Evolutionary conservation across 106 monocot species (phyloP).

Genomic region (Apostasia ramifera): DNA sequence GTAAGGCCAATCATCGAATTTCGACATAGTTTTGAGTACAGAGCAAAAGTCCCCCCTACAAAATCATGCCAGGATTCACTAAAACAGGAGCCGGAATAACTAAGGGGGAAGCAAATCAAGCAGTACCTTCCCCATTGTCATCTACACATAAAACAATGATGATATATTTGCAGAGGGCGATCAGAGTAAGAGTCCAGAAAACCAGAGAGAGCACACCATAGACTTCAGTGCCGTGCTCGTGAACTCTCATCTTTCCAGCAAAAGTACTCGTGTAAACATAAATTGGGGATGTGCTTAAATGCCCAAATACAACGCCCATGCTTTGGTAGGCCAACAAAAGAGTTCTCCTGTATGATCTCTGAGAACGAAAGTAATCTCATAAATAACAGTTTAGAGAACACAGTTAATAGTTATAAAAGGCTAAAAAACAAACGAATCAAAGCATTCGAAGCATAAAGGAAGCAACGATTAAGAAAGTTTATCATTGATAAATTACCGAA

Average conservation of each 20-base stretch:
- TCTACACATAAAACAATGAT: slow-evolving; percentile 59
- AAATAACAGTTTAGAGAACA: background rate
- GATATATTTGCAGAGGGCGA: slow-evolving; percentile 54
- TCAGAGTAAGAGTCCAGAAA: slow-evolving; percentile 68
- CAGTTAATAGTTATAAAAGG: background rate
- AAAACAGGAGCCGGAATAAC: background rate
- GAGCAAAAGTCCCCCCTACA: slow-evolving; percentile 80
- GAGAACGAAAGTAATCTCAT: slow-evolving; percentile 1
- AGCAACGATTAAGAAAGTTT: too few species aligned
- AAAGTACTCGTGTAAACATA: slow-evolving; percentile 66
- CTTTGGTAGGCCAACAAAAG: slow-evolving; percentile 71
- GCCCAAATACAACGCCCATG: slow-evolving; percentile 70
- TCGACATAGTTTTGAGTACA: slow-evolving; percentile 74
- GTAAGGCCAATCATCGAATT: slow-evolving; percentile 61
- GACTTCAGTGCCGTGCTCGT: slow-evolving; percentile 48
- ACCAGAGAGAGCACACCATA: slow-evolving; percentile 60
- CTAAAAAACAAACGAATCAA: slow-evolving; percentile 8
- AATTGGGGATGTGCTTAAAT: slow-evolving; percentile 62
- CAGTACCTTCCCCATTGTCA: slow-evolving; percentile 67
- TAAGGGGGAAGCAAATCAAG: background rate
- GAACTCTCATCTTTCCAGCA: slow-evolving; percentile 37
- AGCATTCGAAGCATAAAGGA: background rate
- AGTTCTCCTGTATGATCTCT: slow-evolving; percentile 35
- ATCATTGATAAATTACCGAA: too few species aligned
- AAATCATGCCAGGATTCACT: background rate